Base-by-base conservation (phyloP, 805 yeast genomes). In the Saccharomyces paradoxus region DNA sequence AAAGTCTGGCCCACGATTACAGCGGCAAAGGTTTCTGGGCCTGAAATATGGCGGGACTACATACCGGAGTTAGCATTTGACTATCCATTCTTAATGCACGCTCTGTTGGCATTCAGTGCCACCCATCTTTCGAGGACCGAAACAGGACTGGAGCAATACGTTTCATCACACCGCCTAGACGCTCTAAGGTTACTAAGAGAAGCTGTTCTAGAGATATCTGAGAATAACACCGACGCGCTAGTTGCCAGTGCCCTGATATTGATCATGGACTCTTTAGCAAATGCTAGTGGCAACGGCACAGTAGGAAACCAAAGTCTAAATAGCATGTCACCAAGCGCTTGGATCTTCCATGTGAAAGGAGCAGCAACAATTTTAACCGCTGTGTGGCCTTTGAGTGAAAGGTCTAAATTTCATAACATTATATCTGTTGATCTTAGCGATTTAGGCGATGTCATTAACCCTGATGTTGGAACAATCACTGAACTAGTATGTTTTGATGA, bases 291-390 rank as follows among this genome's bases (percentile, higher is more conserved):
- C 26, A 58, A 64, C 9, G 60, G 63, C 22, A 46, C 44, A 24
- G 17, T 30, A 24, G 26, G 31, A 37, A 48, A 24, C 44, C 66
- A 66, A 62, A 73, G 80, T 4, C 76, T 82, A 6, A 66, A 68
- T 54, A 67, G 74, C 10, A 84, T 90, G 55, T 96, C 97, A 1
- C 91, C 97, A 2, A 84, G 94, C 3, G 96, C 97, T 0, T 92
- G 98, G 98, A 84, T 92, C 54, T 94, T 89, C 75, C 97, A 92
- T 65, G 97, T 92, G 12, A 87, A 94, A 62, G 98, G 97, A 31
- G 96, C 97, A 0, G 97, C 97, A 5, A 91, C 97, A 0, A 92
- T 92, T 53, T 75, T 92, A 51, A 87, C 96, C 1, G 96, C 97
- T 0, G 96, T 91, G n/a, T 89, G 97, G 90, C 97, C 96, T 3